Percentiles rank a stretch among this genome's conserved stretches.
phyloP scores from a whole-genome alignment of 1,139 yeast genomes.

The Arxiozyma slooffiae region DNA sequence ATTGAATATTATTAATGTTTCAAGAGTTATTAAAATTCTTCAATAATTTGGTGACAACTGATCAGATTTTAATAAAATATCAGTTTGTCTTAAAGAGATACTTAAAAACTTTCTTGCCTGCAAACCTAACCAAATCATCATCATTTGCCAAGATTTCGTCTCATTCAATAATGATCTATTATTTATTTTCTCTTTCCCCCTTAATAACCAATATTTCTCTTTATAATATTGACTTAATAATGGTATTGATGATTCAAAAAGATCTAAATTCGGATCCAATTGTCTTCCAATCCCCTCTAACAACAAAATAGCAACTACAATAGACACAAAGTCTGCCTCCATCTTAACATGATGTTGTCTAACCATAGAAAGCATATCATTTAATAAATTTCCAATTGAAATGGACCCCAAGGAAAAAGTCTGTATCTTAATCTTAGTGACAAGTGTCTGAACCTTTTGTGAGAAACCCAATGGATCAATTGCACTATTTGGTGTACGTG shows the following conservation, averaged over 20 bases:
- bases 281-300: slow-evolving; percentile 94
- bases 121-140: slow-evolving; percentile 83
- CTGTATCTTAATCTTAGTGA: slow-evolving; percentile 67
- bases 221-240: slow-evolving; percentile 76
- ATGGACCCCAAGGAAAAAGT: slow-evolving; percentile 90
- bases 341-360: slow-evolving; percentile 88
- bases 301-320: slow-evolving; percentile 78
- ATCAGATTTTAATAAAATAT: slow-evolving; percentile 48
- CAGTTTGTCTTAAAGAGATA: slow-evolving; percentile 54
- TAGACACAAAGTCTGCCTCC: slow-evolving; percentile 97
- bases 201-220: slow-evolving; percentile 40
- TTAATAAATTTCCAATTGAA: slow-evolving; percentile 82
- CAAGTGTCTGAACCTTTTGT: slow-evolving; percentile 73
- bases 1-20: neutral
- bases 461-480: slow-evolving; percentile 78
- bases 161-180: no score
- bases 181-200: neutral
- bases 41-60: slow-evolving; percentile 51
- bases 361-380: slow-evolving; percentile 83
- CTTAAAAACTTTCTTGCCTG: slow-evolving; percentile 82
- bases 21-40: no score
- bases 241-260: slow-evolving; percentile 91
- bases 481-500: slow-evolving; percentile 90
- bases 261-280: slow-evolving; percentile 82
- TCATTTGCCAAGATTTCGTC: slow-evolving; percentile 63